Percentiles rank a stretch among this genome's conserved stretches.
phyloP scores from a whole-genome alignment of 164 flowering plant species.

The Euptelea pleiosperma region DNA sequence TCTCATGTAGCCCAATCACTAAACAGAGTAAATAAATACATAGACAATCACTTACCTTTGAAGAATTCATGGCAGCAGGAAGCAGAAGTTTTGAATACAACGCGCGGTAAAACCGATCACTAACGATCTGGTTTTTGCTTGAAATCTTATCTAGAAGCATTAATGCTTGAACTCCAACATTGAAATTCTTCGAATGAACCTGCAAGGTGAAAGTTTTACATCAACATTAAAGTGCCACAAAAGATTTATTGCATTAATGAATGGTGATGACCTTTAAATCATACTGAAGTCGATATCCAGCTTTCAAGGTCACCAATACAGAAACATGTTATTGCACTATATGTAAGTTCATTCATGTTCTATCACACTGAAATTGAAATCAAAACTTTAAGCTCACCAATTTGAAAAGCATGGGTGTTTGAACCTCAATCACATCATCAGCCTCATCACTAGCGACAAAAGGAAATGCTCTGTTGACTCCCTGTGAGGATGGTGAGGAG shows the following conservation, averaged over 20 bases:
- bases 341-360: neutral
- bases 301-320: neutral
- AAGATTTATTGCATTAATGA: neutral
- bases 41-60: slow-evolving; percentile 49
- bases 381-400: slow-evolving; percentile 45
- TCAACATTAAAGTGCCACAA: neutral
- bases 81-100: slow-evolving; percentile 82
- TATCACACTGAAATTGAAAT: neutral
- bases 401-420: slow-evolving; percentile 86
- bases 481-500: slow-evolving; percentile 41
- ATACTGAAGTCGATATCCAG: neutral
- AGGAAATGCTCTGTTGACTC: slow-evolving; percentile 96
- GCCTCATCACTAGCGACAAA: slow-evolving; percentile 76
- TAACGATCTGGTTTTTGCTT: slow-evolving; percentile 83
- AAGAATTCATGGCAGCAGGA: slow-evolving; percentile 86
- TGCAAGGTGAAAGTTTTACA: slow-evolving; percentile 26
- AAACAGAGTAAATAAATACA: neutral
- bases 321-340: neutral
- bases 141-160: slow-evolving; percentile 93
- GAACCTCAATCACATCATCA: slow-evolving; percentile 77
- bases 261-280: neutral
- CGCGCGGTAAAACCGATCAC: slow-evolving; percentile 94
- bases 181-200: slow-evolving; percentile 96
- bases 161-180: slow-evolving; percentile 90
- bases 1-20: too few relatives aligned